phyloP scores from a whole-genome alignment of 2,329 filamentous ascomycete genomes.

The Fusarium bactridioides region DNA sequence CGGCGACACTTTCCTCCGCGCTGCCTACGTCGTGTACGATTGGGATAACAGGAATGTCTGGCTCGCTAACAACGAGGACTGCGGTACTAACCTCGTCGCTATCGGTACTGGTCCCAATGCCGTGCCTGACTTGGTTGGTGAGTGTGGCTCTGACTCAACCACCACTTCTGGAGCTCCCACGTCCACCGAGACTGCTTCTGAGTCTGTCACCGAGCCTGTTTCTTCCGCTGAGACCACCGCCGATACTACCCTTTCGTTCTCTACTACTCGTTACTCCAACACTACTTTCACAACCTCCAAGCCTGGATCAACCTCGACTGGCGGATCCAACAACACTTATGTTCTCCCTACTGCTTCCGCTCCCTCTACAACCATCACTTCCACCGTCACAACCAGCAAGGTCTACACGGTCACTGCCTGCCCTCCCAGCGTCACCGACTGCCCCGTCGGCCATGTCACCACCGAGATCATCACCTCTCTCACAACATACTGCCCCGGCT shows the following conservation, averaged over 20 bases:
- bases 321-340: conserved; percentile 1
- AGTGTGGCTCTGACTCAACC: conserved; percentile 39
- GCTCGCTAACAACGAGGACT: conserved; percentile 49
- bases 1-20: conserved; percentile 55
- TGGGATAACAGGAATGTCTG: conserved; percentile 51
- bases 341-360: conserved; percentile 11
- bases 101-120: conserved; percentile 51
- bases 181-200: conserved; percentile 21
- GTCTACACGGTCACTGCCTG: conserved; percentile 47
- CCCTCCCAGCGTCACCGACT: conserved; percentile 39
- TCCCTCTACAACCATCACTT: conserved; percentile 36
- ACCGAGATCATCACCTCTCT: conserved; percentile 40
- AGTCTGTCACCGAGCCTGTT: conserved; percentile 1
- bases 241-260: conserved; percentile 18
- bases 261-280: conserved; percentile 29
- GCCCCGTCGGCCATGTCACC: conserved; percentile 42
- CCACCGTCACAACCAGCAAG: conserved; percentile 40
- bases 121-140: conserved; percentile 44
- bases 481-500: conserved; percentile 50
- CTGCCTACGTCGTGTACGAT: conserved; percentile 55
- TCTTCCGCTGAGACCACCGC: conserved; percentile 8
- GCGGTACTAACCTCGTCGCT: conserved; percentile 48
- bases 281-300: conserved; percentile 21
- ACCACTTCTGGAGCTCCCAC: conserved; percentile 15
- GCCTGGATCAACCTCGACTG: neutral